phyloP scores from a whole-genome alignment of 805 yeast species.

The Teunomyces tritomae region DNA sequence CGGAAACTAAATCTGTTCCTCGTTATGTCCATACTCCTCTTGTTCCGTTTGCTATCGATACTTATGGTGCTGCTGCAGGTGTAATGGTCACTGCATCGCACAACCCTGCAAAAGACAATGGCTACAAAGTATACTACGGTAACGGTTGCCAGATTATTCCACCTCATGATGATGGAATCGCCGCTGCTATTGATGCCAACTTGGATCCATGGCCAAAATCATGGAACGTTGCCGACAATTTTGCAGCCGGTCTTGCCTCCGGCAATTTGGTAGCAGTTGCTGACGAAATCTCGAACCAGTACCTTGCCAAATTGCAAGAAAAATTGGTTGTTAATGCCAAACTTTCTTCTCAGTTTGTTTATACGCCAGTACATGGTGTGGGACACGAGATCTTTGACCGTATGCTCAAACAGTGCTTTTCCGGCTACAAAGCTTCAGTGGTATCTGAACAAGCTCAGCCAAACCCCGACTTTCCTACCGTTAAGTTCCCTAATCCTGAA shows the following conservation, averaged over 20 bases:
- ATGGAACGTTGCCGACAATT: slow-evolving; percentile 44
- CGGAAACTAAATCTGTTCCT: not conserved
- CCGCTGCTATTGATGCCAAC: slow-evolving; percentile 58
- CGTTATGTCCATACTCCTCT: slow-evolving; percentile 75
- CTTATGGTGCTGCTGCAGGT: slow-evolving; percentile 66
- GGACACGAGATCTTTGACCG: slow-evolving; percentile 62
- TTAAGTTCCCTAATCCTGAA: slow-evolving; percentile 91
- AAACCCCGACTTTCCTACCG: slow-evolving; percentile 85
- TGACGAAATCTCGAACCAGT: slow-evolving; percentile 40
- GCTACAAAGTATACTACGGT: slow-evolving; percentile 89
- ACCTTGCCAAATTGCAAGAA: slow-evolving; percentile 27
- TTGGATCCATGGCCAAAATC: slow-evolving; percentile 56
- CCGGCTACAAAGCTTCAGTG: slow-evolving; percentile 27
- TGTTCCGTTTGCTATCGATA: slow-evolving; percentile 83
- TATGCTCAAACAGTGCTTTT: slow-evolving; percentile 32
- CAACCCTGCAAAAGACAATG: slow-evolving; percentile 83
- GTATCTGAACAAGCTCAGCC: slow-evolving; percentile 70
- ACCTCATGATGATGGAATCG: slow-evolving; percentile 80
- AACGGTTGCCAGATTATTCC: slow-evolving; percentile 97
- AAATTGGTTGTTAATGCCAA: slow-evolving; percentile 30
- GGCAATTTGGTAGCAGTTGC: slow-evolving; percentile 23
- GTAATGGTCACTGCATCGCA: slow-evolving; percentile 93
- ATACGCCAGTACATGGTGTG: slow-evolving; percentile 96
- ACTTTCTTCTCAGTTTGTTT: slow-evolving; percentile 53
- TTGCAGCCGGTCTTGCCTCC: slow-evolving; percentile 12